Percentiles rank a stretch among this genome's conserved stretches.
Conservation (phyloP, 163 green algal genomes). For the Prototheca stagnorum region DNA sequence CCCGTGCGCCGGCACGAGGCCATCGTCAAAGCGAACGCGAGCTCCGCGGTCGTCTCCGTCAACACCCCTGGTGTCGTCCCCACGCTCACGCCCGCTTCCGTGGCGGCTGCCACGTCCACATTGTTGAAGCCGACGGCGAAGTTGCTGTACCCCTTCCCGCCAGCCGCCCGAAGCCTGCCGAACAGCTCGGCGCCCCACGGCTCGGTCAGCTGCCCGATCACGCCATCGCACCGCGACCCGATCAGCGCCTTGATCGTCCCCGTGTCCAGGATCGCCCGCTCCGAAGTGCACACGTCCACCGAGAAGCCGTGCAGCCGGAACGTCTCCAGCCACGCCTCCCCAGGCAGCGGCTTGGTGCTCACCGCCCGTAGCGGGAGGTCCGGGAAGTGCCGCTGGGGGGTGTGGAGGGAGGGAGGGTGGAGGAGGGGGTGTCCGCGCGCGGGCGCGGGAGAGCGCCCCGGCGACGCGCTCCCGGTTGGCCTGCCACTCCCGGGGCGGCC, state of each 20-base stretch:
- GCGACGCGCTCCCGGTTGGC: neutral
- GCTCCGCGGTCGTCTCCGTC: conserved; percentile 94
- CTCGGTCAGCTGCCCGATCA: conserved; percentile 93
- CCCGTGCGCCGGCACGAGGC: conserved; percentile 70
- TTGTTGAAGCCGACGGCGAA: conserved; percentile 99
- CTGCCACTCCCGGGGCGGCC: too few species aligned
- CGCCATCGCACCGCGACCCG: conserved; percentile 73
- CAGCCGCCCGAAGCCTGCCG: conserved; percentile 58
- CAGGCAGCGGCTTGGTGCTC: conserved; percentile 89
- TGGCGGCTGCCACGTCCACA: conserved; percentile 75
- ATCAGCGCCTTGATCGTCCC: conserved; percentile 77
- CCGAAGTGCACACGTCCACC: conserved; percentile 51
- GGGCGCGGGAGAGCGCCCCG: neutral
- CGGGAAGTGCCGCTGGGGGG: too few species aligned
- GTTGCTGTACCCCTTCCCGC: conserved; percentile 81
- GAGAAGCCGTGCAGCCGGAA: conserved; percentile 53
- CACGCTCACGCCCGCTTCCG: conserved; percentile 71
- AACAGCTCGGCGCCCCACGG: conserved; percentile 85
- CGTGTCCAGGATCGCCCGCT: conserved; percentile 75
- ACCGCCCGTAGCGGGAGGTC: conserved; percentile 80
- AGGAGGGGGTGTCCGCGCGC: neutral
- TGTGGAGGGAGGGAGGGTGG: neutral
- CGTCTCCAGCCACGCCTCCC: conserved; percentile 74
- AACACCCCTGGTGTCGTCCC: conserved; percentile 94
- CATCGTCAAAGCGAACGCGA: conserved; percentile 81